Conservation (phyloP, 1,284 basidiomycete genomes). For the Trametes pubescens region DNA sequence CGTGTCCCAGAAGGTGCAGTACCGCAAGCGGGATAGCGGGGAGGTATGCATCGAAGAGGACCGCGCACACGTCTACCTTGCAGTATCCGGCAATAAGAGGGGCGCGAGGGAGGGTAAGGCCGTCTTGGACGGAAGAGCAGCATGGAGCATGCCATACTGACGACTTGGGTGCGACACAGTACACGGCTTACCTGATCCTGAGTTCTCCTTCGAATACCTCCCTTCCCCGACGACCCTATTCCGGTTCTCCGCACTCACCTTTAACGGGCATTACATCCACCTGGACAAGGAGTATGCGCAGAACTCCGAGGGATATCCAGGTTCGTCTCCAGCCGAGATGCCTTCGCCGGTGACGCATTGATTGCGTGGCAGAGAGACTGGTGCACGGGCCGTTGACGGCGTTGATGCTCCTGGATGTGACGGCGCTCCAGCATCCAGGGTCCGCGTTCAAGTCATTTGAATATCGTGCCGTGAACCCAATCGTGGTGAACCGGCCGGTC, state of each 20-base stretch:
- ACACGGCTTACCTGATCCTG: constrained; percentile 56
- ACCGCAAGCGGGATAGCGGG: constrained; percentile 49
- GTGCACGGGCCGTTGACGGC: constrained; percentile 87
- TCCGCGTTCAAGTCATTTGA: constrained; percentile 61
- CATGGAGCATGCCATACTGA: constrained; percentile 5
- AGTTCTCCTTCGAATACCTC: constrained; percentile 70
- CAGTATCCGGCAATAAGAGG: constrained; percentile 44
- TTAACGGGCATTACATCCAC: constrained; percentile 81
- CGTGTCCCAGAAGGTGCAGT: constrained; percentile 71
- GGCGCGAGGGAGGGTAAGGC: constrained; percentile 53
- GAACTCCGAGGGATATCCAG: constrained; percentile 75
- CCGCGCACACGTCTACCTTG: constrained; percentile 79
- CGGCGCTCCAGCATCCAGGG: constrained; percentile 55
- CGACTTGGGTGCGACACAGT: constrained; percentile 46
- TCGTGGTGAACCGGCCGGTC: constrained; percentile 69
- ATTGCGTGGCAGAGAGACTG: constrained; percentile 65
- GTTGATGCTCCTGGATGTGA: constrained; percentile 75
- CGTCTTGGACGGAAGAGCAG: constrained; percentile 8
- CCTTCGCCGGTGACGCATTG: background rate
- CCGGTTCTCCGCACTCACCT: constrained; percentile 85
- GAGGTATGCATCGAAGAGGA: constrained; percentile 69
- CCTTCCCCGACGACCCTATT: constrained; percentile 80
- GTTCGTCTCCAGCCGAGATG: constrained; percentile 46
- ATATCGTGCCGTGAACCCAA: constrained; percentile 79
- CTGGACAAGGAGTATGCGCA: constrained; percentile 76